Conservation (phyloP, 208 protist species). For the Acanthamoeba healyi region DNA sequence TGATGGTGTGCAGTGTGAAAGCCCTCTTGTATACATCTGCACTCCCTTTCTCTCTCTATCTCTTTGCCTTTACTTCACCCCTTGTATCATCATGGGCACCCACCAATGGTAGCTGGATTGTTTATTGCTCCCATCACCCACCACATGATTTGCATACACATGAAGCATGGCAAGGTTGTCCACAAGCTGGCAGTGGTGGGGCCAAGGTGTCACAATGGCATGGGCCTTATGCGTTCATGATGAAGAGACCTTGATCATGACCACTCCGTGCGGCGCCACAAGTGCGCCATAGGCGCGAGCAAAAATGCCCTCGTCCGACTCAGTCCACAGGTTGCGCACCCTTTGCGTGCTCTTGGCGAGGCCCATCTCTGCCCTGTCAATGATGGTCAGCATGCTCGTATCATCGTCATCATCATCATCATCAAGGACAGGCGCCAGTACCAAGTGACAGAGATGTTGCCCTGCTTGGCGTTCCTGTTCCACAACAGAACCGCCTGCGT, state of each 20-base stretch:
- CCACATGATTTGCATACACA: too few relatives aligned
- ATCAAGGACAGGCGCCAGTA: background rate
- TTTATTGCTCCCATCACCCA: too few relatives aligned
- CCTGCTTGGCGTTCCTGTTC: background rate
- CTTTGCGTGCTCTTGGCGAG: background rate
- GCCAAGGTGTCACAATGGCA: too few relatives aligned
- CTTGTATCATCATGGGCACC: too few relatives aligned
- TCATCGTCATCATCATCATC: background rate
- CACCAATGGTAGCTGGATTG: too few relatives aligned
- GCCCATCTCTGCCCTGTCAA: background rate
- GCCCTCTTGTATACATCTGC: too few relatives aligned
- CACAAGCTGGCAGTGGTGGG: too few relatives aligned
- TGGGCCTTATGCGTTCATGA: too few relatives aligned
- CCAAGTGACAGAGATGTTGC: constrained; percentile 20
- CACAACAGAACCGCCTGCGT: background rate
- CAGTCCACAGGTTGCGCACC: constrained; percentile 12
- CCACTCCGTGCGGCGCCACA: background rate
- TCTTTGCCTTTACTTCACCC: too few relatives aligned
- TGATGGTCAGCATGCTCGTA: background rate
- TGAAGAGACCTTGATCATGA: constrained; percentile 1
- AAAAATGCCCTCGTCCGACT: background rate
- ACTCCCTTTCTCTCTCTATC: too few relatives aligned
- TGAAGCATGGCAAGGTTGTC: too few relatives aligned
- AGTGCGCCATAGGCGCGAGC: background rate
- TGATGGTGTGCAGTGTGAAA: too few relatives aligned